Conservation (phyloP, 2,329 filamentous ascomycete species). For the Fusarium torulosum region DNA sequence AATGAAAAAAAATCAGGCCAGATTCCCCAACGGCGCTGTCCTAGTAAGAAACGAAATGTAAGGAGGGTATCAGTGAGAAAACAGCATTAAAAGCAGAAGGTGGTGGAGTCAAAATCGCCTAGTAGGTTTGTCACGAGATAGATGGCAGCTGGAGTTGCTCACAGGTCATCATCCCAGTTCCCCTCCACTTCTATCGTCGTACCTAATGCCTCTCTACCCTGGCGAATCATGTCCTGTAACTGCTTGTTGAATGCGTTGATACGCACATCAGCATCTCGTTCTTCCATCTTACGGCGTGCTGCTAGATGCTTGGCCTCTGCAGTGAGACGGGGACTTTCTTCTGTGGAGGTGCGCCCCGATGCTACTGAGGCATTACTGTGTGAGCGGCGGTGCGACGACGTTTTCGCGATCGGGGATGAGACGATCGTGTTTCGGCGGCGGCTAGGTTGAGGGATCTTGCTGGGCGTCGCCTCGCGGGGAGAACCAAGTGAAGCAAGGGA, state of each 20-base stretch:
- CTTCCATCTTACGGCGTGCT: constrained; percentile 77
- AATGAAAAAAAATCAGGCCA: neutral
- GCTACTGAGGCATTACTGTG: constrained; percentile 60
- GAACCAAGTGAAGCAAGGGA: constrained; percentile 52
- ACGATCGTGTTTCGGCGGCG: constrained; percentile 34
- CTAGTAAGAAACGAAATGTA: constrained; percentile 17
- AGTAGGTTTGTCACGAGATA: constrained; percentile 16
- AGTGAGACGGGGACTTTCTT: constrained; percentile 64
- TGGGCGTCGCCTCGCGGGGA: constrained; percentile 55
- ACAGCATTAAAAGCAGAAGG: constrained; percentile 5
- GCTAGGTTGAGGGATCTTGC: constrained; percentile 57
- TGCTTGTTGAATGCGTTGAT: constrained; percentile 84
- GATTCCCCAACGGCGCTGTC: constrained; percentile 18
- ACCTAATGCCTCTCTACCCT: constrained; percentile 88
- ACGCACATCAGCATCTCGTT: constrained; percentile 81
- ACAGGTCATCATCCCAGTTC: constrained; percentile 58
- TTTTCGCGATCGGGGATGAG: constrained; percentile 34
- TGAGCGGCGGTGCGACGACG: constrained; percentile 56
- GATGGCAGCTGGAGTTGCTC: constrained; percentile 22
- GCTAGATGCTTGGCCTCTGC: constrained; percentile 80
- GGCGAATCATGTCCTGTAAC: constrained; percentile 86
- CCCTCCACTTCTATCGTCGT: constrained; percentile 73
- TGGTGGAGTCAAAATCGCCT: constrained; percentile 19
- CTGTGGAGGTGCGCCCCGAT: constrained; percentile 49
- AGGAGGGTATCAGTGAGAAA: constrained; percentile 41